Conservation (phyloP, 1,284 basidiomycete species). For the Fomitiporia mediterranea region DNA sequence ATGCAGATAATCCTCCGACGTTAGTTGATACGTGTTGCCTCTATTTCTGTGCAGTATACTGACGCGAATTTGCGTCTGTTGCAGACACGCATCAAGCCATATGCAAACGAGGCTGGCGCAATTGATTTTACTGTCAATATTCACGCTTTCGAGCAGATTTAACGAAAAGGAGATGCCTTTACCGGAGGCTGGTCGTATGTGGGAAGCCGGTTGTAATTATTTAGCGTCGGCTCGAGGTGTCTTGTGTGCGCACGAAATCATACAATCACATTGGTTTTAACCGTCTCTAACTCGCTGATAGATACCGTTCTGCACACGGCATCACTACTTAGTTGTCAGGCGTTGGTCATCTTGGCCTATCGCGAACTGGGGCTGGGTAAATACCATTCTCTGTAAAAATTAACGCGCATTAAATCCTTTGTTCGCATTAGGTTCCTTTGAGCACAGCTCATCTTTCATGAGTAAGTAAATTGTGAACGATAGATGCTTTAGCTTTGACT, state of each 20-base stretch:
- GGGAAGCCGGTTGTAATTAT: constrained; percentile 69
- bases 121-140: constrained; percentile 72
- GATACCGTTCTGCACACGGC: constrained; percentile 64
- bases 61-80: background rate
- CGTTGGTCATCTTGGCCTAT: constrained; percentile 73
- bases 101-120: constrained; percentile 47
- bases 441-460: constrained; percentile 77
- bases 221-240: constrained; percentile 62
- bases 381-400: constrained; percentile 9
- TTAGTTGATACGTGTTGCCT: background rate
- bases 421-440: constrained; percentile 50
- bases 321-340: constrained; percentile 66
- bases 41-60: constrained; percentile 30
- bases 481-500: constrained; percentile 19
- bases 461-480: constrained; percentile 38
- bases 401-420: background rate
- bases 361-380: constrained; percentile 77
- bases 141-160: constrained; percentile 73
- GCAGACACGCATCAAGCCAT: constrained; percentile 30
- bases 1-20: background rate
- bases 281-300: constrained; percentile 28
- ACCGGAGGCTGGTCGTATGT: constrained; percentile 53
- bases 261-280: constrained; percentile 8
- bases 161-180: constrained; percentile 44
- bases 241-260: constrained; percentile 44